Percentiles rank a stretch among this genome's conserved stretches.
Evolutionary conservation across 257 asterid species (phyloP).

Genomic region (Galeopsis tetrahit): DNA sequence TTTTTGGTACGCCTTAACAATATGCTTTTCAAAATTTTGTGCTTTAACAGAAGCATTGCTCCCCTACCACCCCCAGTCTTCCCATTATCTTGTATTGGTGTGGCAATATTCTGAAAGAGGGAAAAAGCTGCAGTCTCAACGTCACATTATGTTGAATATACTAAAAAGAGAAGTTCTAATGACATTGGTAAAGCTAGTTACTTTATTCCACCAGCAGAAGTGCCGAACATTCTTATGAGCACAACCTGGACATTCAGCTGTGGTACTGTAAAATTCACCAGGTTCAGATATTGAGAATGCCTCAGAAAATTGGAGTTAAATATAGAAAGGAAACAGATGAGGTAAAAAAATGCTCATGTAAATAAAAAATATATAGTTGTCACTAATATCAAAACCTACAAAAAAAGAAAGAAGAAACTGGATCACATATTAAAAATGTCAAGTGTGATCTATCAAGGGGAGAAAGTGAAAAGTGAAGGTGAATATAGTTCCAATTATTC

Average conservation of each 20-base stretch:
- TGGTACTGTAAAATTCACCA: slow-evolving; percentile 51
- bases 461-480: neutral
- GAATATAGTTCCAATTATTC: slow-evolving; percentile 7
- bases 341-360: neutral
- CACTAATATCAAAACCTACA: neutral
- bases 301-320: slow-evolving; percentile 25
- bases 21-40: slow-evolving; percentile 76
- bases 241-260: slow-evolving; percentile 71
- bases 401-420: neutral
- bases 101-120: slow-evolving; percentile 63
- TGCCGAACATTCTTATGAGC: slow-evolving; percentile 81
- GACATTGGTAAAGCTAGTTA: slow-evolving; percentile 44
- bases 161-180: slow-evolving; percentile 9
- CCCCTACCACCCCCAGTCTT: slow-evolving; percentile 52
- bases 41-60: slow-evolving; percentile 87
- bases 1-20: slow-evolving; percentile 89
- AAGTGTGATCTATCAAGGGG: neutral
- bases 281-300: slow-evolving; percentile 28
- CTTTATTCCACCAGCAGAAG: slow-evolving; percentile 99
- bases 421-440: neutral
- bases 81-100: slow-evolving; percentile 78
- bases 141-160: slow-evolving; percentile 22
- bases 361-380: slow-evolving; percentile 10
- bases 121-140: slow-evolving; percentile 30
- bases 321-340: neutral